These are phyloP conservation scores for Sclerotinia minor DNA, from an alignment of 2,329 filamentous ascomycete species.

Conservation along the genomic window DNA sequence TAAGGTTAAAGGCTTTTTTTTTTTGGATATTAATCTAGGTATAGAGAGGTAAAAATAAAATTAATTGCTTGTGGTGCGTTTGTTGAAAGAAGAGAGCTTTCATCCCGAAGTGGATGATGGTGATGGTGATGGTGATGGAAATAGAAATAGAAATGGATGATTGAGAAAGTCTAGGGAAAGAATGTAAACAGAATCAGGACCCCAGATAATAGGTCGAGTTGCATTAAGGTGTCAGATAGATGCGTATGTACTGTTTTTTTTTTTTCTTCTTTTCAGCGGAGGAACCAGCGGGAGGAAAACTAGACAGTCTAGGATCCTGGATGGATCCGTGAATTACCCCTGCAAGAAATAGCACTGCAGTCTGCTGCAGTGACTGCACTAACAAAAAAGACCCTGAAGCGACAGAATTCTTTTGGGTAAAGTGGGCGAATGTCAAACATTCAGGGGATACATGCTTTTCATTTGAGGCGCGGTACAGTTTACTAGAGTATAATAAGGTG, in stretches of 20 bases:
- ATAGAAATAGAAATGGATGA: too few species aligned
- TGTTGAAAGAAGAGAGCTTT: constrained; percentile 6
- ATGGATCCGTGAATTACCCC: not conserved
- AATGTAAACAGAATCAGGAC: not conserved
- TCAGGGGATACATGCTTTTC: constrained; percentile 16
- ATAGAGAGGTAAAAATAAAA: constrained; percentile 6
- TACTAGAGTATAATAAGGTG: too few species aligned
- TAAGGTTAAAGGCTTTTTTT: not conserved
- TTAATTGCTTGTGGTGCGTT: not conserved
- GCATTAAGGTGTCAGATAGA: not conserved
- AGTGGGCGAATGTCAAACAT: constrained; percentile 18
- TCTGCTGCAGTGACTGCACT: too few species aligned
- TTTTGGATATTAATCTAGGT: not conserved
- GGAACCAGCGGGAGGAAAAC: constrained; percentile 11
- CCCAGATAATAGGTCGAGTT: not conserved
- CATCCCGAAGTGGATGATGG: not conserved
- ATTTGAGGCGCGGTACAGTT: constrained; percentile 14
- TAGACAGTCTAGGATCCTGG: not conserved
- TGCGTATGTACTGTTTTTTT: too few species aligned
- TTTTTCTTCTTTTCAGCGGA: constrained; percentile 5
- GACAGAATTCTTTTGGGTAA: not conserved
- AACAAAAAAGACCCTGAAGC: constrained; percentile 5
- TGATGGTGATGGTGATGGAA: too few species aligned
- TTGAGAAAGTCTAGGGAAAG: not conserved
- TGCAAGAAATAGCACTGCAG: not conserved